Conservation (phyloP, 2,329 filamentous ascomycete species). For the Teratosphaeriaceae sp. region DNA sequence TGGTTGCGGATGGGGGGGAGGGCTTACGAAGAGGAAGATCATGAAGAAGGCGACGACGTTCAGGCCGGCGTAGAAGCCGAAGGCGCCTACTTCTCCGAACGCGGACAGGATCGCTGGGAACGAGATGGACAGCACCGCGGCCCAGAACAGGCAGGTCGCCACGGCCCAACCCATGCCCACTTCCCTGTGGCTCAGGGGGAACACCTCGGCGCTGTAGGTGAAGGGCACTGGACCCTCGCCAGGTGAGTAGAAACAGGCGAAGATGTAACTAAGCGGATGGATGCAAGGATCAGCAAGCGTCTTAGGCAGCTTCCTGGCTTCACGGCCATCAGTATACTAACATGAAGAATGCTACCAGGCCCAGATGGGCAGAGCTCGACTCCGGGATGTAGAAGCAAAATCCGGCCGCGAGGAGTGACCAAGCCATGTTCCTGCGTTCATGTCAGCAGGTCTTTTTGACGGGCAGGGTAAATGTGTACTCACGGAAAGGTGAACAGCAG, state of each 20-base stretch:
- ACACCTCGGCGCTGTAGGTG: slow-evolving; percentile 55
- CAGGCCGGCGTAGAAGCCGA: slow-evolving; percentile 53
- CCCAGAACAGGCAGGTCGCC: slow-evolving; percentile 43
- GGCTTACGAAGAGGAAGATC: slow-evolving; percentile 46
- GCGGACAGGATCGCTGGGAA: slow-evolving; percentile 42
- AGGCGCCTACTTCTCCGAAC: slow-evolving; percentile 48
- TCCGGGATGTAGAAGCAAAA: slow-evolving; percentile 27
- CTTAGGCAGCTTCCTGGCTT: no score
- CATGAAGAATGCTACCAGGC: no score
- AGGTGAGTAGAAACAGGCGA: slow-evolving; percentile 44
- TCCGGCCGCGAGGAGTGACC: slow-evolving; percentile 42
- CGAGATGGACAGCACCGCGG: slow-evolving; percentile 37
- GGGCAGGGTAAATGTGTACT: no score
- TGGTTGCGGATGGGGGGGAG: not conserved
- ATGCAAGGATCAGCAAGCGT: slow-evolving; percentile 24
- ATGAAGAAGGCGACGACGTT: slow-evolving; percentile 57
- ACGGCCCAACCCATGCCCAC: slow-evolving; percentile 63
- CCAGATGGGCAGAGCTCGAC: slow-evolving; percentile 27
- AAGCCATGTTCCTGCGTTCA: no score
- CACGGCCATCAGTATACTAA: no score
- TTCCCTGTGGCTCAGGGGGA: slow-evolving; percentile 60
- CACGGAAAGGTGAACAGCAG: slow-evolving; percentile 39
- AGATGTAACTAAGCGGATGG: slow-evolving; percentile 42
- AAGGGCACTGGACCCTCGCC: slow-evolving; percentile 31
- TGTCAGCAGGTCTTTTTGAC: no score